Conservation (phyloP, 208 protist genomes). For the Blechomonas ayalai region DNA sequence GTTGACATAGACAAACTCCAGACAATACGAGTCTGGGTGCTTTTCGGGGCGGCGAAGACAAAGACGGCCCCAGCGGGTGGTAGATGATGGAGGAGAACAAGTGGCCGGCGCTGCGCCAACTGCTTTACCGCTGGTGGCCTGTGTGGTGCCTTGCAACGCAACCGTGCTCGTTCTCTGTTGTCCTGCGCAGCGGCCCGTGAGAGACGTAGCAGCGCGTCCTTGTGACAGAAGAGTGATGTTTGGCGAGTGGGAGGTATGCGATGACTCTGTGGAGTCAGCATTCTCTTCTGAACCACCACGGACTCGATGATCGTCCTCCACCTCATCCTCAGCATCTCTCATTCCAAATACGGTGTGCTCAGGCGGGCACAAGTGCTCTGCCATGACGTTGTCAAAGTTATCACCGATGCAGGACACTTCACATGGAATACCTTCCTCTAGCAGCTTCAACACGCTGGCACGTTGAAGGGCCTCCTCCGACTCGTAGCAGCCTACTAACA, state of each 20-base stretch:
- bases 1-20: constrained; percentile 69
- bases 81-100: too few species aligned
- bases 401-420: constrained; percentile 48
- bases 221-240: too few species aligned
- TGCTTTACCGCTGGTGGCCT: too few species aligned
- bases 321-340: too few species aligned
- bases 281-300: not conserved
- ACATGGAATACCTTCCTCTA: constrained; percentile 65
- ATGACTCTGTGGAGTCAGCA: not conserved
- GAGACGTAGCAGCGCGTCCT: too few species aligned
- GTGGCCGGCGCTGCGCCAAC: too few species aligned
- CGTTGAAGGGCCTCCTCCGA: constrained; percentile 62
- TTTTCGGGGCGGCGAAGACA: constrained; percentile 7
- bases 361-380: constrained; percentile 1
- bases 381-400: constrained; percentile 6
- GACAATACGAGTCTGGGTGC: constrained; percentile 17
- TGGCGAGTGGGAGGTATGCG: too few species aligned
- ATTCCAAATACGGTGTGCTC: too few species aligned
- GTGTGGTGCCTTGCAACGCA: too few species aligned
- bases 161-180: too few species aligned
- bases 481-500: constrained; percentile 43
- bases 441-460: constrained; percentile 35
- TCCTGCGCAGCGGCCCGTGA: too few species aligned
- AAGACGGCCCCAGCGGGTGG: constrained; percentile 11
- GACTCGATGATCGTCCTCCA: not conserved